Conservation (phyloP, 2,329 filamentous ascomycete genomes). For the Ophiostoma quercus region DNA sequence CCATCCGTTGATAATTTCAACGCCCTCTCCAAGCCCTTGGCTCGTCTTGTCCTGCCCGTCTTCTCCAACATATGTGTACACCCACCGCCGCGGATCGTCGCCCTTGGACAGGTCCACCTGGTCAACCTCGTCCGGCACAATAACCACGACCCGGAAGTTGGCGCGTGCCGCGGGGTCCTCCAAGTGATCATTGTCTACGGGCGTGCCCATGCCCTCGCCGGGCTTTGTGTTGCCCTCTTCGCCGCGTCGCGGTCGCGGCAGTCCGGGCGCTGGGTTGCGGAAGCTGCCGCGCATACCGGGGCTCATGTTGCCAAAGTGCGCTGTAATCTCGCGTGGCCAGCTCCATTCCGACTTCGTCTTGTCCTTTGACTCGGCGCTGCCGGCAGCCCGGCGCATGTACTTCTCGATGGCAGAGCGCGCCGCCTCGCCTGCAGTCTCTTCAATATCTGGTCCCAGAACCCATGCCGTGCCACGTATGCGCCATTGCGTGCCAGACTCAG, state of each 20-base stretch:
- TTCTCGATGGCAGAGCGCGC: constrained; percentile 63
- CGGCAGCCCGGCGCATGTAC: constrained; percentile 35
- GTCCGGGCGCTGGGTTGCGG: constrained; percentile 65
- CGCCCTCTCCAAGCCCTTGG: constrained; percentile 27
- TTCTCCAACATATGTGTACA: constrained; percentile 55
- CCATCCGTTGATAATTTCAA: constrained; percentile 52
- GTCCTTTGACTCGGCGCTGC: neutral
- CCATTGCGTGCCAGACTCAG: constrained; percentile 72
- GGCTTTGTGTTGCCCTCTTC: constrained; percentile 34
- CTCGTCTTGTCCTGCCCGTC: constrained; percentile 30
- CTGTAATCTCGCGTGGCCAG: constrained; percentile 74
- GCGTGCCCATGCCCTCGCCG: constrained; percentile 48
- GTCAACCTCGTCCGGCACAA: constrained; percentile 74
- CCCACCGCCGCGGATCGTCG: constrained; percentile 56
- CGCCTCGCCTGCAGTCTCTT: constrained; percentile 57
- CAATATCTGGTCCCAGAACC: constrained; percentile 63
- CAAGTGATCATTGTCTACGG: constrained; percentile 62
- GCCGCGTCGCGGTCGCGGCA: constrained; percentile 48
- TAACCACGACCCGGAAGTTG: constrained; percentile 79
- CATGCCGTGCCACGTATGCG: constrained; percentile 71
- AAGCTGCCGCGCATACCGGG: constrained; percentile 75
- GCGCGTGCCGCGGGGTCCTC: constrained; percentile 63
- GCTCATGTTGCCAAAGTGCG: constrained; percentile 82
- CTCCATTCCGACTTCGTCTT: constrained; percentile 53
- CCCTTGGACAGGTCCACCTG: constrained; percentile 65